Percentiles rank a stretch among this genome's conserved stretches.
These are phyloP conservation scores for Abrus pulchellus DNA, from an alignment of 306 rosid genomes.

Conservation along the genomic window DNA sequence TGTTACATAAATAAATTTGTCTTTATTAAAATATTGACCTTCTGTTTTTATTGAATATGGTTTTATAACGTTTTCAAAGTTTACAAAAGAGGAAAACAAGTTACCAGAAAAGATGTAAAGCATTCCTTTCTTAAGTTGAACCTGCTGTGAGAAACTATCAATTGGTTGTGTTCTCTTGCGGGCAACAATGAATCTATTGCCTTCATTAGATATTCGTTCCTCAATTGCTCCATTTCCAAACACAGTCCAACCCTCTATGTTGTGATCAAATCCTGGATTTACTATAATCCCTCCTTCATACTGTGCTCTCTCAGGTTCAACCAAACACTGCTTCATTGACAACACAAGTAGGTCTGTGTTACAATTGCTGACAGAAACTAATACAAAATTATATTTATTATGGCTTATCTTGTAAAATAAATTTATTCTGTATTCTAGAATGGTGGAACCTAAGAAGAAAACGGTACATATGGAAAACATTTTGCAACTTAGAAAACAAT, in stretches of 20 bases:
- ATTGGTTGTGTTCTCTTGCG: constrained; percentile 55
- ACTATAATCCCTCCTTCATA: constrained; percentile 84
- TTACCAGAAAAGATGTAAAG: constrained; percentile 71
- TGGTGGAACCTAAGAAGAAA: background rate
- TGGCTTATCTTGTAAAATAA: background rate
- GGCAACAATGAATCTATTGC: constrained; percentile 69
- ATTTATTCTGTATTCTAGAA: background rate
- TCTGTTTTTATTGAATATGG: too few relatives aligned
- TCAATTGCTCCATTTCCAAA: constrained; percentile 67
- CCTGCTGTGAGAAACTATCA: constrained; percentile 70
- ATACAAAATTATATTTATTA: background rate
- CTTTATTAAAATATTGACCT: too few relatives aligned
- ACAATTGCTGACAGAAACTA: background rate
- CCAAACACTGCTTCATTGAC: constrained; percentile 66
- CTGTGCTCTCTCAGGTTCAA: constrained; percentile 61
- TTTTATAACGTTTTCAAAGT: background rate
- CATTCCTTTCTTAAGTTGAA: constrained; percentile 64
- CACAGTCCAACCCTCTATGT: constrained; percentile 67
- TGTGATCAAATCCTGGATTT: constrained; percentile 75
- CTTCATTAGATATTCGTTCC: constrained; percentile 60
- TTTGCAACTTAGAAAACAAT: background rate
- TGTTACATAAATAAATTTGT: too few relatives aligned
- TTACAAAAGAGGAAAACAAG: background rate
- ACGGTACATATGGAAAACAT: background rate
- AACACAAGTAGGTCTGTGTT: constrained; percentile 15